phyloP scores from a whole-genome alignment of 768 basidiomycete genomes.

The Hydnum rufescens region DNA sequence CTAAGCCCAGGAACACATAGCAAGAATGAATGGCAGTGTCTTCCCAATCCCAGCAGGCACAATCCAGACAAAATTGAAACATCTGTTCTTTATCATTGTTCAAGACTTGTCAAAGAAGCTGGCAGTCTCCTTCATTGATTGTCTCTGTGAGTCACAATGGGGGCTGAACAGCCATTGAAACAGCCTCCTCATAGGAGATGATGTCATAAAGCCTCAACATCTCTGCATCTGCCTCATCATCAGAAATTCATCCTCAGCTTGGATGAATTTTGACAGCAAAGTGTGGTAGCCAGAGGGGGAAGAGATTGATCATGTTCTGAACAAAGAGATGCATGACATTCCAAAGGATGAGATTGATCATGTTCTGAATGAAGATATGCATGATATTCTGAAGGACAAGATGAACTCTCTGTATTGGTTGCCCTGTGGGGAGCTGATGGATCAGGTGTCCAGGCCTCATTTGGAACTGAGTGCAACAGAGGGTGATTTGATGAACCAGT shows the following conservation, averaged over 20 bases:
- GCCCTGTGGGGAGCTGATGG: too few relatives aligned
- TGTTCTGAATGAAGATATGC: too few relatives aligned
- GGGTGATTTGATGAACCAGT: too few relatives aligned
- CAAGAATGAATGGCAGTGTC: not conserved
- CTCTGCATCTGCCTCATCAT: not conserved
- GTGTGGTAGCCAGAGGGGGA: too few relatives aligned
- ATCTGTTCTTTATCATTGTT: not conserved
- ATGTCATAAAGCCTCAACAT: not conserved
- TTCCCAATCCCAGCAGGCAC: not conserved
- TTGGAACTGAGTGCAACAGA: too few relatives aligned
- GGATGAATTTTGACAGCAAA: too few relatives aligned
- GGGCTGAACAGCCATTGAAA: not conserved
- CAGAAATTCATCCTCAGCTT: too few relatives aligned
- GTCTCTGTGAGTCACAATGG: not conserved
- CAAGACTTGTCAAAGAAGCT: not conserved
- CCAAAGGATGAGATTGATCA: too few relatives aligned
- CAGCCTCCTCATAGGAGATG: not conserved
- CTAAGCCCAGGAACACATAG: not conserved
- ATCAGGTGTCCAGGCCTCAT: too few relatives aligned
- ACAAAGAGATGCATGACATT: not conserved
- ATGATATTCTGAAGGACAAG: too few relatives aligned
- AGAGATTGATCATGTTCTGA: not conserved
- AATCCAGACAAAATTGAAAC: not conserved
- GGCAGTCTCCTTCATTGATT: too few relatives aligned
- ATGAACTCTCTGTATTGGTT: too few relatives aligned